These are phyloP conservation scores for Aegilops umbellulata DNA, from an alignment of 176 grass and related monocot species.

Conservation along the genomic window DNA sequence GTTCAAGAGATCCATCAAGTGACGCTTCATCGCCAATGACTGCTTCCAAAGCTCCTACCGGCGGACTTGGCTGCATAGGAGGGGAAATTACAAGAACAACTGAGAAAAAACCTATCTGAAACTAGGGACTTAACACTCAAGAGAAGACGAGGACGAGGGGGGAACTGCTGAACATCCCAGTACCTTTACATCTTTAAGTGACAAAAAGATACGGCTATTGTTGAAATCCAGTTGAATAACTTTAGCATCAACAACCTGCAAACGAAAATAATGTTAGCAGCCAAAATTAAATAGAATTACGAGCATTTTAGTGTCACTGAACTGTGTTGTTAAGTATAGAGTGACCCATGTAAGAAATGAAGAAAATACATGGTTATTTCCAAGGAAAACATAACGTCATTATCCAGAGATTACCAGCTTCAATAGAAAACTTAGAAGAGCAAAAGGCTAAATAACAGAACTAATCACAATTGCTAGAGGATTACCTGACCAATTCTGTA, in stretches of 20 bases:
- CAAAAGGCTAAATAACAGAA: slow-evolving; percentile 1
- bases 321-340: background rate
- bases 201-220: slow-evolving; percentile 77
- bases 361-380: background rate
- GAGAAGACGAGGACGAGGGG: background rate
- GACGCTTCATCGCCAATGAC: slow-evolving; percentile 62
- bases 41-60: slow-evolving; percentile 59
- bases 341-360: background rate
- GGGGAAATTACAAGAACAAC: background rate
- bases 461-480: background rate
- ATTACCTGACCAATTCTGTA: slow-evolving; percentile 86
- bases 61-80: slow-evolving; percentile 52
- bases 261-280: slow-evolving; percentile 17
- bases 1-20: slow-evolving; percentile 69
- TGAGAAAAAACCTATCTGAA: background rate
- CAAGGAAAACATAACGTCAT: background rate
- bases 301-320: background rate
- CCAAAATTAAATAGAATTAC: background rate
- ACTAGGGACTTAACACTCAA: background rate
- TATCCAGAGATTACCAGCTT: background rate
- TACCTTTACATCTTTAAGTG: slow-evolving; percentile 87
- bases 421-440: background rate
- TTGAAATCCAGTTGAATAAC: slow-evolving; percentile 68
- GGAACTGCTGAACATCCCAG: background rate
- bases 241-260: slow-evolving; percentile 72